These are phyloP conservation scores for Kwoniella sp. DNA, from an alignment of 768 basidiomycete genomes.

Conservation along the genomic window DNA sequence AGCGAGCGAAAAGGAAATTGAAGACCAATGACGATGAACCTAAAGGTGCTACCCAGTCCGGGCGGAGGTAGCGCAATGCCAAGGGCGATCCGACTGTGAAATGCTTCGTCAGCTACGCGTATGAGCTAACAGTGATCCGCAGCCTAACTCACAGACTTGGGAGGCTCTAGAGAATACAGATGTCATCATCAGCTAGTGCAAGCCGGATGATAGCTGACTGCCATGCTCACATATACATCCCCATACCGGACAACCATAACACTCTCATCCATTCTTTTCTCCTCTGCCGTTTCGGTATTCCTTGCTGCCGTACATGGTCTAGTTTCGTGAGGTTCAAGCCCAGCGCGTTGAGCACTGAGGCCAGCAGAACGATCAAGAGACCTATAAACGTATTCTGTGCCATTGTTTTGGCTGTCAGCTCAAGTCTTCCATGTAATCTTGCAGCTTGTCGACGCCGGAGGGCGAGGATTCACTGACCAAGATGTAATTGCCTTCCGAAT, in stretches of 20 bases:
- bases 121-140: background rate
- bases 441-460: background rate
- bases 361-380: slow-evolving; percentile 77
- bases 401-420: background rate
- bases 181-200: slow-evolving; percentile 20
- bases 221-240: slow-evolving; percentile 79
- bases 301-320: slow-evolving; percentile 70
- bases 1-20: slow-evolving; percentile 87
- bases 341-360: slow-evolving; percentile 62
- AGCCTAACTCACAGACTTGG: slow-evolving; percentile 40
- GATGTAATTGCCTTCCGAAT: slow-evolving; percentile 36
- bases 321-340: slow-evolving; percentile 94
- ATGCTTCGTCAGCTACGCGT: background rate
- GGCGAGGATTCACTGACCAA: slow-evolving; percentile 35
- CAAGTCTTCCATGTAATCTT: background rate
- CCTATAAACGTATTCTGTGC: slow-evolving; percentile 57
- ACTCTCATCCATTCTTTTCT: slow-evolving; percentile 78
- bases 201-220: background rate
- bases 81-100: slow-evolving; percentile 35
- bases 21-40: slow-evolving; percentile 92
- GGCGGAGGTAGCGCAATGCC: slow-evolving; percentile 44
- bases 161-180: slow-evolving; percentile 25
- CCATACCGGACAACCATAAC: slow-evolving; percentile 85
- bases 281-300: slow-evolving; percentile 72
- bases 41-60: slow-evolving; percentile 93